A percentile compares a stretch with the other conserved stretches of the same genome.
Evolutionary conservation across 495 filamentous ascomycete genomes (phyloP).

Genomic region (Staphylotrichum tortipilum): DNA sequence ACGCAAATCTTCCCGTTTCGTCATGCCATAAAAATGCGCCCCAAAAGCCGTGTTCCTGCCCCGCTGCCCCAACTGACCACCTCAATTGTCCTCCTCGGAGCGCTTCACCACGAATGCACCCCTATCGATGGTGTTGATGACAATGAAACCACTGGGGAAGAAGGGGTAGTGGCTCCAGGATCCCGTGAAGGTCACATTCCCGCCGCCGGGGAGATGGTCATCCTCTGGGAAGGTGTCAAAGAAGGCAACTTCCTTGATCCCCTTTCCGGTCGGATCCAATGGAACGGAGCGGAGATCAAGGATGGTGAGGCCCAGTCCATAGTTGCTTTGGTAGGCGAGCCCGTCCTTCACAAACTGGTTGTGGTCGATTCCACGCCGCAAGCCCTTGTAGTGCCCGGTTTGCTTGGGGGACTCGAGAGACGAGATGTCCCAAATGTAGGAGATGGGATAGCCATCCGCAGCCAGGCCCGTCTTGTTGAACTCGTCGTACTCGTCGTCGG

Average conservation of each 20-base stretch:
- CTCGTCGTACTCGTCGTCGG: conserved; percentile 53
- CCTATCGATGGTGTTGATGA: conserved; percentile 49
- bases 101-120: conserved; percentile 43
- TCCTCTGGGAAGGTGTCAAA: conserved; percentile 51
- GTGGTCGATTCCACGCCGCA: conserved; percentile 42
- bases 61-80: too few relatives aligned
- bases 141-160: conserved; percentile 44
- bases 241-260: conserved; percentile 42
- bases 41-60: too few relatives aligned
- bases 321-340: conserved; percentile 44
- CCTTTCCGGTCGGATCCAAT: conserved; percentile 21
- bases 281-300: conserved; percentile 41
- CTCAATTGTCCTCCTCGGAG: neutral
- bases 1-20: too few relatives aligned
- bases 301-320: conserved; percentile 43
- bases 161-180: conserved; percentile 45
- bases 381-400: conserved; percentile 41
- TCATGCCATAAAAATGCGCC: too few relatives aligned
- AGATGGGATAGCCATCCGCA: conserved; percentile 33
- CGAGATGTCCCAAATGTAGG: conserved; percentile 48
- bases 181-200: conserved; percentile 39
- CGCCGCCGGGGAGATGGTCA: conserved; percentile 33
- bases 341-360: conserved; percentile 47
- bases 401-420: conserved; percentile 38
- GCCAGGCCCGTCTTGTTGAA: conserved; percentile 33